A percentile compares a stretch with the other conserved stretches of the same genome.
Evolutionary conservation across 164 flowering plant genomes (phyloP).

Genomic region (Aristolochia fimbriata): DNA sequence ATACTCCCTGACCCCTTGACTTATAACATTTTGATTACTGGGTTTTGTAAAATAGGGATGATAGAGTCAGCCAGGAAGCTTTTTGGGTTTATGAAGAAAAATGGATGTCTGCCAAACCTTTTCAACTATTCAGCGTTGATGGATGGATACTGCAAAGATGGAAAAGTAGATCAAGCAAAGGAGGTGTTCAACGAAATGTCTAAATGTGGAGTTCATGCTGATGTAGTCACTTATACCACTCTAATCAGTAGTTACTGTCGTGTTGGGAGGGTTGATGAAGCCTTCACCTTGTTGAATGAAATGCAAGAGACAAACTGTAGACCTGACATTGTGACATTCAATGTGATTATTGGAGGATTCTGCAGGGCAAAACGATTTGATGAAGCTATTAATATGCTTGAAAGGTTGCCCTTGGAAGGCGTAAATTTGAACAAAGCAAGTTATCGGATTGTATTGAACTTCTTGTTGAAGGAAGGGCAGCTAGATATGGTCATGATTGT

Average conservation of each 20-base stretch:
- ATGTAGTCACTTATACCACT: conserved; percentile 66
- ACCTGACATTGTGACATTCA: conserved; percentile 58
- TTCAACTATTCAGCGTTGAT: conserved; percentile 63
- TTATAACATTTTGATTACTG: conserved; percentile 63
- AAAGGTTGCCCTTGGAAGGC: conserved; percentile 56
- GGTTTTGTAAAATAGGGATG: conserved; percentile 70
- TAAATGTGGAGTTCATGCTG: conserved; percentile 40
- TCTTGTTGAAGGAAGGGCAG: conserved; percentile 41
- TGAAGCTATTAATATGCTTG: conserved; percentile 68
- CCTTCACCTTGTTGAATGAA: conserved; percentile 49
- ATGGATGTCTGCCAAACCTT: conserved; percentile 63
- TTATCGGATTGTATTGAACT: conserved; percentile 72
- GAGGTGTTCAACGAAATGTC: conserved; percentile 58
- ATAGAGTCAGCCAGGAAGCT: conserved; percentile 61
- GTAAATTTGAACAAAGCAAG: conserved; percentile 59
- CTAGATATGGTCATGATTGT: conserved; percentile 39
- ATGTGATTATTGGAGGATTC: conserved; percentile 63
- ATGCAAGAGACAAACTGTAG: conserved; percentile 55
- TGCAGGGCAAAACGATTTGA: conserved; percentile 48
- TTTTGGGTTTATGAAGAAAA: conserved; percentile 67
- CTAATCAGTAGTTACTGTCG: conserved; percentile 50
- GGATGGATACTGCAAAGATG: conserved; percentile 76
- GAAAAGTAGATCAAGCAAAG: conserved; percentile 51
- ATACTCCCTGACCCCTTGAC: conserved; percentile 73
- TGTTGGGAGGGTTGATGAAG: conserved; percentile 42